Percentiles rank a stretch among this genome's conserved stretches.
Evolutionary conservation across 495 filamentous ascomycete species (phyloP).

Genomic region (Physcia stellaris): DNA sequence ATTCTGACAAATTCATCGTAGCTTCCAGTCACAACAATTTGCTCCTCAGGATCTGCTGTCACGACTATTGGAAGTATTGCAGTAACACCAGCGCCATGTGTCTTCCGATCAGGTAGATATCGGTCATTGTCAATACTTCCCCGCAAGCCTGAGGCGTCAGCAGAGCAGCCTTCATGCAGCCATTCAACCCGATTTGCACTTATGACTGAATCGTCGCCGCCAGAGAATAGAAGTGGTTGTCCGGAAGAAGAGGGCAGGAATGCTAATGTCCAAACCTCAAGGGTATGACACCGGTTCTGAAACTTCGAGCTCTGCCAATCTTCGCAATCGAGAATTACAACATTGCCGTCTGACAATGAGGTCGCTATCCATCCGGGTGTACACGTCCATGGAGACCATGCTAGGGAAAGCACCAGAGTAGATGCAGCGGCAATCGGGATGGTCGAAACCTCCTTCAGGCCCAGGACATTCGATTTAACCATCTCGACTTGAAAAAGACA

Average conservation of each 20-base stretch:
- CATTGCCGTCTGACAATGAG: slow-evolving; percentile 54
- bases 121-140: neutral
- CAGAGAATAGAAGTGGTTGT: slow-evolving; percentile 38
- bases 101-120: slow-evolving; percentile 25
- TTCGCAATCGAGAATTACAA: slow-evolving; percentile 33
- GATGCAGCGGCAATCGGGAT: slow-evolving; percentile 29
- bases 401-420: slow-evolving; percentile 54
- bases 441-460: slow-evolving; percentile 18
- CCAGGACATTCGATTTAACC: neutral
- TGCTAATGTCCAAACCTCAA: slow-evolving; percentile 57
- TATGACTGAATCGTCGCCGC: slow-evolving; percentile 49
- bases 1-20: slow-evolving; percentile 81
- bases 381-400: slow-evolving; percentile 43
- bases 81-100: slow-evolving; percentile 76
- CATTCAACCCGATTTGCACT: slow-evolving; percentile 11
- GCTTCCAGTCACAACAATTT: slow-evolving; percentile 67
- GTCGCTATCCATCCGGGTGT: slow-evolving; percentile 36
- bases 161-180: neutral
- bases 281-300: slow-evolving; percentile 21
- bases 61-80: slow-evolving; percentile 57
- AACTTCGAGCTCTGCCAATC: neutral
- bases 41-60: slow-evolving; percentile 24
- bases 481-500: slow-evolving; percentile 40
- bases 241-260: slow-evolving; percentile 26
- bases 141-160: neutral